Conservation (phyloP, 2,329 filamentous ascomycete genomes). For the Aspergillus costaricaensis region DNA sequence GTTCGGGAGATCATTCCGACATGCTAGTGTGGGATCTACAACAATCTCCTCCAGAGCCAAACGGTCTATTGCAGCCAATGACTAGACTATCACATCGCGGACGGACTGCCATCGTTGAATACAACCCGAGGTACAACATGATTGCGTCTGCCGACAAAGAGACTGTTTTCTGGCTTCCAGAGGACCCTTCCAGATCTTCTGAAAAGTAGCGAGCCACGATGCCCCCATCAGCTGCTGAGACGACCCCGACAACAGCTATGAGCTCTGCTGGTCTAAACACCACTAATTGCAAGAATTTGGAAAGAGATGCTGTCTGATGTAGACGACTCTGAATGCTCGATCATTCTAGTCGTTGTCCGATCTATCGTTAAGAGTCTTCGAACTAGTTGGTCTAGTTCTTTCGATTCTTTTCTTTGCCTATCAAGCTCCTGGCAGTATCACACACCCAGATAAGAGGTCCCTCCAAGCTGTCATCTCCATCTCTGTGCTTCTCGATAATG, state of each 20-base stretch:
- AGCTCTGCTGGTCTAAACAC: background rate
- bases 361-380: background rate
- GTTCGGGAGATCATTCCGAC: conserved; percentile 67
- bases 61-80: conserved; percentile 53
- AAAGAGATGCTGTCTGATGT: background rate
- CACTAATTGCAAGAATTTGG: background rate
- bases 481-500: conserved; percentile 56
- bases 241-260: background rate
- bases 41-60: conserved; percentile 53
- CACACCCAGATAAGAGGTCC: conserved; percentile 68
- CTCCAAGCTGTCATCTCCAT: conserved; percentile 50
- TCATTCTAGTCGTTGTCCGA: background rate
- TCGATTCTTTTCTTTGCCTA: conserved; percentile 64
- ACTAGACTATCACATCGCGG: conserved; percentile 49
- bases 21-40: conserved; percentile 85
- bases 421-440: conserved; percentile 64
- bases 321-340: background rate
- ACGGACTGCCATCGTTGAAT: conserved; percentile 73
- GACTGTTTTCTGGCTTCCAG: conserved; percentile 74
- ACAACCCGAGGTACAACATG: conserved; percentile 90
- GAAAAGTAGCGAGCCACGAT: conserved; percentile 31
- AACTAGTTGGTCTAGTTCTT: conserved; percentile 25
- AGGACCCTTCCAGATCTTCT: conserved; percentile 49
- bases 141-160: conserved; percentile 88
- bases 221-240: background rate